Conservation (phyloP, 768 basidiomycete genomes). For the Pluteus cervinus region DNA sequence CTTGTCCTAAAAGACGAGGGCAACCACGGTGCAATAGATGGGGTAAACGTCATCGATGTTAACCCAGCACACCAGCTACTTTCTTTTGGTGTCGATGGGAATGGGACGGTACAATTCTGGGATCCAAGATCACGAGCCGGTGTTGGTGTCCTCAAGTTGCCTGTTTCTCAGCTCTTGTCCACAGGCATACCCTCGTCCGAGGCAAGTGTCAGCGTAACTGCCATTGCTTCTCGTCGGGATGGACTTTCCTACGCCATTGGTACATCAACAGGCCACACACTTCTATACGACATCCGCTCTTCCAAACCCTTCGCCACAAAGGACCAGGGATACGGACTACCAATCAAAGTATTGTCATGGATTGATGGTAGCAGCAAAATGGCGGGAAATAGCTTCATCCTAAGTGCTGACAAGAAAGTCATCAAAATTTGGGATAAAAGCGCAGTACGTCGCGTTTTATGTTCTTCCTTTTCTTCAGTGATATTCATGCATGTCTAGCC, state of each 20-base stretch:
- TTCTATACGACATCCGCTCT: slow-evolving; percentile 91
- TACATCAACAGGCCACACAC: slow-evolving; percentile 90
- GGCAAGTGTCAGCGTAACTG: slow-evolving; percentile 57
- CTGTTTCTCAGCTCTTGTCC: slow-evolving; percentile 43
- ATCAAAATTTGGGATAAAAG: slow-evolving; percentile 95
- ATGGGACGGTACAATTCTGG: slow-evolving; percentile 92
- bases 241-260: slow-evolving; percentile 93
- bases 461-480: slow-evolving; percentile 3
- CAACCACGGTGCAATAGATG: slow-evolving; percentile 53
- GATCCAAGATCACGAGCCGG: slow-evolving; percentile 79
- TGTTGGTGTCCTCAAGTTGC: slow-evolving; percentile 66
- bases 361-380: slow-evolving; percentile 80
- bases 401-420: slow-evolving; percentile 95
- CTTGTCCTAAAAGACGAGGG: slow-evolving; percentile 49
- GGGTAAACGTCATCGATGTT: slow-evolving; percentile 89
- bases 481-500: slow-evolving; percentile 48
- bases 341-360: slow-evolving; percentile 83
- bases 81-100: slow-evolving; percentile 84
- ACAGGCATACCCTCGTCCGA: slow-evolving; percentile 25
- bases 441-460: slow-evolving; percentile 42
- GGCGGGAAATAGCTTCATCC: slow-evolving; percentile 83
- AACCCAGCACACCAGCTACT: slow-evolving; percentile 90
- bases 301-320: slow-evolving; percentile 80
- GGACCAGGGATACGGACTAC: slow-evolving; percentile 95
- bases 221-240: slow-evolving; percentile 79